Conservation (phyloP, 176 grass and related monocot genomes). For the Aegilops bicornis region DNA sequence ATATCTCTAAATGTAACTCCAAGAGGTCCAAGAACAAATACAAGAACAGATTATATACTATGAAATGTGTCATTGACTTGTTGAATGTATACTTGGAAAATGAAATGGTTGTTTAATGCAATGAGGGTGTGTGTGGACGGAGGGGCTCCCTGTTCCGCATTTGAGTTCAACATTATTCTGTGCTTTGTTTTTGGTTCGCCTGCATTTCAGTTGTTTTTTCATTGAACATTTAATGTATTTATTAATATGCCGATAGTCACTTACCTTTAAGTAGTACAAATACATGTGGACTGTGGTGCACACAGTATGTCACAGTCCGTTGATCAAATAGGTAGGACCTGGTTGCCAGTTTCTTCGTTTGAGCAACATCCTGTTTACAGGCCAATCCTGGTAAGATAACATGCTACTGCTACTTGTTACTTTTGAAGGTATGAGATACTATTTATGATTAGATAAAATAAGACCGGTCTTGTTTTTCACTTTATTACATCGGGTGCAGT, state of each 20-base stretch:
- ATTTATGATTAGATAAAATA: too few species aligned
- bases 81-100: neutral
- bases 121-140: neutral
- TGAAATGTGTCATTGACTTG: neutral
- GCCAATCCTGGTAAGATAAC: too few species aligned
- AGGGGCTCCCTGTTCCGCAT: neutral
- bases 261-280: neutral
- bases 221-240: neutral
- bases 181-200: neutral
- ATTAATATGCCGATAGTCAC: neutral
- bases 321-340: neutral
- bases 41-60: neutral
- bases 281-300: neutral
- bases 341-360: neutral
- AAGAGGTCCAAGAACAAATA: neutral
- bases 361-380: neutral
- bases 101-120: neutral
- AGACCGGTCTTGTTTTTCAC: neutral
- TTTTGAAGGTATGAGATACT: too few species aligned
- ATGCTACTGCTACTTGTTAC: too few species aligned
- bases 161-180: neutral
- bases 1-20: neutral
- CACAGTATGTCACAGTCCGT: neutral
- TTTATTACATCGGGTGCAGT: neutral
- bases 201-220: neutral